Conservation (phyloP, 768 basidiomycete species). For the Antrodiella citrinella region DNA sequence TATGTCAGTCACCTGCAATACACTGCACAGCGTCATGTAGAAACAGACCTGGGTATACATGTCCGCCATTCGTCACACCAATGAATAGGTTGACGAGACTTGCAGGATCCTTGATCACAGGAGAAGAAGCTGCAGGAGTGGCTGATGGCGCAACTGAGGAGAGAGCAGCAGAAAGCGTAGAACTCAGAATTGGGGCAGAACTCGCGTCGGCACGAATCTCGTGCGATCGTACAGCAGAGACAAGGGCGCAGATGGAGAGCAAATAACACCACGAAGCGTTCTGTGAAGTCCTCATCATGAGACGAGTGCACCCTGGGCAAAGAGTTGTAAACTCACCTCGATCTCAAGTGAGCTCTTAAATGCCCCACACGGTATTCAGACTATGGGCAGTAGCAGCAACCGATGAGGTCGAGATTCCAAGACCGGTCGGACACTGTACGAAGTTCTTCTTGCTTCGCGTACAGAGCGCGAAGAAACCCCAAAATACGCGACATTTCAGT, state of each 20-base stretch:
- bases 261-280: neutral
- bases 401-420: neutral
- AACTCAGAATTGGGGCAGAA: too few species aligned
- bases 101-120: slow-evolving; percentile 12
- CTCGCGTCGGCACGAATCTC: too few species aligned
- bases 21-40: too few species aligned
- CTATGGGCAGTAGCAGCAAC: too few species aligned
- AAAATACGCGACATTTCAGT: neutral
- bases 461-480: neutral
- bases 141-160: neutral
- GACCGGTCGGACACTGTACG: neutral
- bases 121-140: neutral
- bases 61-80: slow-evolving; percentile 56
- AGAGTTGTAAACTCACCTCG: neutral
- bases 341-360: neutral
- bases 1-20: neutral
- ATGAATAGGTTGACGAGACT: slow-evolving; percentile 49
- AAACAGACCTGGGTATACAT: slow-evolving; percentile 52
- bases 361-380: neutral
- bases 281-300: neutral
- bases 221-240: neutral
- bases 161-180: neutral
- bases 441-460: neutral
- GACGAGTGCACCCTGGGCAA: neutral
- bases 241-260: neutral